Percentiles rank a stretch among this genome's conserved stretches.
These are phyloP conservation scores for Verticillium nubilum DNA, from an alignment of 2,329 filamentous ascomycete genomes.

Conservation along the genomic window DNA sequence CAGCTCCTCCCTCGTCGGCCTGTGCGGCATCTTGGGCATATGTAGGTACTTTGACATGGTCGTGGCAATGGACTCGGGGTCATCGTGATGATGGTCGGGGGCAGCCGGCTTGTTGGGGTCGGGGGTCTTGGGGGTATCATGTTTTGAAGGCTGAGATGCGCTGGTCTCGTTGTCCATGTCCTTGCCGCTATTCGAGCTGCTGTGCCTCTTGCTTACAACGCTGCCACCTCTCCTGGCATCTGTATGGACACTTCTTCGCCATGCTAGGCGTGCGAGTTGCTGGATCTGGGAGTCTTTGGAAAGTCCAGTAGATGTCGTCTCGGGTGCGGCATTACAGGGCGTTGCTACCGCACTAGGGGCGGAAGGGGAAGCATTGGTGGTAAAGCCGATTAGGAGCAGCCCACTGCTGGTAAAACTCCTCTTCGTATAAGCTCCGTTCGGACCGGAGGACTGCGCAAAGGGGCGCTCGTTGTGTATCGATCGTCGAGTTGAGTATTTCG, in stretches of 20 bases:
- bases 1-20: slow-evolving; percentile 89
- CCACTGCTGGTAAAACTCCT: slow-evolving; percentile 50
- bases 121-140: slow-evolving; percentile 4
- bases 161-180: slow-evolving; percentile 7
- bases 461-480: slow-evolving; percentile 7
- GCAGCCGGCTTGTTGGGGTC: slow-evolving; percentile 13
- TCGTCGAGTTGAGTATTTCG: slow-evolving; percentile 3
- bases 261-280: slow-evolving; percentile 30
- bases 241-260: slow-evolving; percentile 25
- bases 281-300: slow-evolving; percentile 23
- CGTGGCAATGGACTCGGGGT: slow-evolving; percentile 38
- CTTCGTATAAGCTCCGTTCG: slow-evolving; percentile 29
- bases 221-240: slow-evolving; percentile 15
- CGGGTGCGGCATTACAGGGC: slow-evolving; percentile 31
- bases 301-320: slow-evolving; percentile 20
- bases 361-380: slow-evolving; percentile 30
- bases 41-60: slow-evolving; percentile 57
- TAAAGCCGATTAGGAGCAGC: slow-evolving; percentile 42
- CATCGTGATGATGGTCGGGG: slow-evolving; percentile 12
- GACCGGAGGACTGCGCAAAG: slow-evolving; percentile 3
- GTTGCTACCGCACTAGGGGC: slow-evolving; percentile 27
- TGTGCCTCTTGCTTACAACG: slow-evolving; percentile 21
- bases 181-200: slow-evolving; percentile 20
- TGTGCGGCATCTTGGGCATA: slow-evolving; percentile 68
- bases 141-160: slow-evolving; percentile 1